Base-by-base conservation (phyloP, 2,329 filamentous ascomycete genomes). In the Massarina eburnea region DNA sequence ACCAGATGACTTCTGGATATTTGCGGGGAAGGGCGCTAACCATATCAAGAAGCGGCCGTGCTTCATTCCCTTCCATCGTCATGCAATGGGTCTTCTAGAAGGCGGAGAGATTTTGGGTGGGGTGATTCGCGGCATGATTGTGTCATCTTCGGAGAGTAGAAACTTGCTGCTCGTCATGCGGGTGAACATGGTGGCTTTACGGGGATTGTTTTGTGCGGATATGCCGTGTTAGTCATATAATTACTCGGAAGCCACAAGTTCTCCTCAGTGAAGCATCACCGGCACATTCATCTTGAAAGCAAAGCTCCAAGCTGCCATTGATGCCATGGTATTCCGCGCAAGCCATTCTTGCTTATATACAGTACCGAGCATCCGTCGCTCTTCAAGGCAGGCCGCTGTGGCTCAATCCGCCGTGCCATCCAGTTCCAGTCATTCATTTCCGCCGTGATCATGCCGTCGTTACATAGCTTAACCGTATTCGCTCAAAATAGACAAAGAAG, bases 391-490 rank as follows among this genome's bases (percentile, higher is more conserved):
- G 50, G 44, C 35, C 46, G 47, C 49, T 48, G 49, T 51, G 41
- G 51, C 51, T 52, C 57, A 50, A 51, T 45, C 44, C 48, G 48
- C 52, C 49, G 51, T 57, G 46, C 41, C 45, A 44, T 54, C 47
- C 45, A 45, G 50, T 43, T 43, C 39, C 50, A 51, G 46, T 46
- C 57, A 42, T 38, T 58, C 59, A 57, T 48, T 66, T 57, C 61
- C 53, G 52, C 64, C 57, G 57, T 68, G 54, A 67, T 69, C 66
- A 64, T 69, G 59, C 62, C 61, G 55, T 67, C 62, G 52, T 69
- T 58, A 68, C 56, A 58, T 27, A 48, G 43, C 43, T 66, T 53
- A 58, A 63, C 60, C 58, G 54, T 54, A 52, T 50, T 58, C 61
- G 61, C 62, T 66, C 56, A 54, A 64, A 61, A 61, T 61, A 55